phyloP scores from a whole-genome alignment of 2,329 filamentous ascomycete species.

The Monilinia fructigena region DNA sequence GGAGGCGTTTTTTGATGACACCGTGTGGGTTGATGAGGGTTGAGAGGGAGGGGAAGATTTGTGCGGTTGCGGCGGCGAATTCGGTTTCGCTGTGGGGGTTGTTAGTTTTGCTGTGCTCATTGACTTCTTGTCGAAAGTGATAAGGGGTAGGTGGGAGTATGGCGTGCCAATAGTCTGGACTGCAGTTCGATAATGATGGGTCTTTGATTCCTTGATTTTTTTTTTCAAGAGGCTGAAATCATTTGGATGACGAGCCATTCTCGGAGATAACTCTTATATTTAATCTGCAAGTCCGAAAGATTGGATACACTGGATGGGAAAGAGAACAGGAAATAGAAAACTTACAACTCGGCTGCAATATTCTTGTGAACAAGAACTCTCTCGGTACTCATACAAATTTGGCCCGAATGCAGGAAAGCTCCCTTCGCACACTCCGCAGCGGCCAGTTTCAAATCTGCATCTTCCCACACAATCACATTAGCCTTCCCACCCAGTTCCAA shows the following conservation, averaged over 20 bases:
- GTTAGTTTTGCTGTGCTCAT: not conserved
- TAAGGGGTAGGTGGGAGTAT: not conserved
- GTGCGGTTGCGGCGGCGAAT: slow-evolving; percentile 4
- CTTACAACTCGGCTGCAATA: slow-evolving; percentile 48
- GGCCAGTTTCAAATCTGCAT: slow-evolving; percentile 73
- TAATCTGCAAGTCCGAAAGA: not conserved
- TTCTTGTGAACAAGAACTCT: slow-evolving; percentile 60
- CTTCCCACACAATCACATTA: slow-evolving; percentile 73
- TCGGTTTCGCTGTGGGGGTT: not conserved
- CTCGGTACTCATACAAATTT: slow-evolving; percentile 86
- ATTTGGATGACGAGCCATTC: no score
- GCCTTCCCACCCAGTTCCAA: slow-evolving; percentile 85
- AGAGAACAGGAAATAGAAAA: not conserved
- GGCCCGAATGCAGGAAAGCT: slow-evolving; percentile 70
- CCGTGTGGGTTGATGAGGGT: slow-evolving; percentile 61
- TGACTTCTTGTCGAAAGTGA: not conserved
- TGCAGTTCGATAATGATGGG: no score
- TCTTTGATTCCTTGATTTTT: no score
- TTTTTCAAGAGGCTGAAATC: no score
- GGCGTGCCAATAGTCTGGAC: no score
- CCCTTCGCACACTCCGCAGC: slow-evolving; percentile 67
- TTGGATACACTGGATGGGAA: not conserved
- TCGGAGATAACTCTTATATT: no score
- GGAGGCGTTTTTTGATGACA: slow-evolving; percentile 60
- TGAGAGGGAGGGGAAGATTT: not conserved